Evolutionary conservation across 2,329 filamentous ascomycete genomes (phyloP).

Genomic region (Aspergillus oerlinghausenensis): DNA sequence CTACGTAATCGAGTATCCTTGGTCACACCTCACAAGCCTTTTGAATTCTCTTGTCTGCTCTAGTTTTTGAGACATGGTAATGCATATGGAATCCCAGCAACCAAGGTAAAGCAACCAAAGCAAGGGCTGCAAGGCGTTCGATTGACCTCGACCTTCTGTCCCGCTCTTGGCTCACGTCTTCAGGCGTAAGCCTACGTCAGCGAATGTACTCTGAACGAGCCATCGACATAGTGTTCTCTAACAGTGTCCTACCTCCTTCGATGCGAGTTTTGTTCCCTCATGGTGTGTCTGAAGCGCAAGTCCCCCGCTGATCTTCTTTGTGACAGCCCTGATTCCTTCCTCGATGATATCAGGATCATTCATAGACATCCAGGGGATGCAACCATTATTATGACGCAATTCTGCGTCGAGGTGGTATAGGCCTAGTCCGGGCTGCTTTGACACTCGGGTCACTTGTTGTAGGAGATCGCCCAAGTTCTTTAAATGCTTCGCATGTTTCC

Average conservation of each 20-base stretch:
- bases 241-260: neutral
- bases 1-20: neutral
- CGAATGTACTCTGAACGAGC: neutral
- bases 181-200: neutral
- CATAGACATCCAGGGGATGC: conserved; percentile 5
- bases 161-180: neutral
- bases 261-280: neutral
- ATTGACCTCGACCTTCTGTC: neutral
- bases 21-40: neutral
- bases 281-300: neutral
- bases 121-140: neutral
- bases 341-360: conserved; percentile 17
- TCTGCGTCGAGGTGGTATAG: conserved; percentile 18
- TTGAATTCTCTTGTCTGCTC: neutral
- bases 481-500: conserved; percentile 18
- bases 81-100: neutral
- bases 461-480: conserved; percentile 21
- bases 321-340: neutral
- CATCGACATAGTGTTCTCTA: neutral
- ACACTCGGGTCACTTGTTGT: conserved; percentile 18
- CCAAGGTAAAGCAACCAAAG: neutral
- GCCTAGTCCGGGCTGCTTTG: conserved; percentile 19
- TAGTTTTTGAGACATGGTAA: neutral
- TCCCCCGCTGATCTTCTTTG: neutral
- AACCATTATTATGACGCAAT: conserved; percentile 10